Evolutionary conservation across 805 yeast species (phyloP), one percentile per base, ranked within the genome.

Genomic region (Cyberlindnera suaveolens): DNA sequence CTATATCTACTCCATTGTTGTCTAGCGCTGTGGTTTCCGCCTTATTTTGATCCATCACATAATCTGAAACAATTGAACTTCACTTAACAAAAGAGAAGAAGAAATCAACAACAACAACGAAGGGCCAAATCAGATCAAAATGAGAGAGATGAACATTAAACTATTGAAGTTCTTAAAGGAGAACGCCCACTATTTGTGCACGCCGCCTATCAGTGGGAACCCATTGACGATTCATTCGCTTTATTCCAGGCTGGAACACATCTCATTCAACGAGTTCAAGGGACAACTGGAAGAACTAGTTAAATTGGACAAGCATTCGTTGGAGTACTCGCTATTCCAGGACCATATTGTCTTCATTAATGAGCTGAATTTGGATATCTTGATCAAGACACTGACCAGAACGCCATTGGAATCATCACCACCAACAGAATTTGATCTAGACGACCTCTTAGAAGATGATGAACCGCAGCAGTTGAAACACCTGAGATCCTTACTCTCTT

Each of bases 401-500:
- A 16, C 16, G 14, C 14, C 38, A 15, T 23, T 6, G 6, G 31
- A 23, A n/a, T 16, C 20, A 23, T 23, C 27, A 9, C 27, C 5
- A 23, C 11, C 11, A 23, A 9, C 27, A 23, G 8, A 23, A 4
- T 23, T 23, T 9, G 27, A 23, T 11, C 27, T 23, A 3, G 27
- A 23, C 8, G 27, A 23, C 27, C 27, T 23, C 27, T 11, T 43
- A 11, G 23, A 15, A 14, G 36, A 46, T 3, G 11, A 38, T 8
- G 48, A 48, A 10, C 26, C 46, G 5, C 19, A 31, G 17, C 35
- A 47, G n/a, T 47, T 48, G n/a, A 16, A n/a, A 5, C 38, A 43
- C n/a, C 38, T 56, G n/a, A 23, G 47, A 26, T 14, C 41, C 2
- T 34, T 55, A 9, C 34, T 67, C n/a, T 44, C 52, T n/a, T 58